Base-by-base conservation (phyloP, 768 basidiomycete species). In the Pulveroboletus sp. region DNA sequence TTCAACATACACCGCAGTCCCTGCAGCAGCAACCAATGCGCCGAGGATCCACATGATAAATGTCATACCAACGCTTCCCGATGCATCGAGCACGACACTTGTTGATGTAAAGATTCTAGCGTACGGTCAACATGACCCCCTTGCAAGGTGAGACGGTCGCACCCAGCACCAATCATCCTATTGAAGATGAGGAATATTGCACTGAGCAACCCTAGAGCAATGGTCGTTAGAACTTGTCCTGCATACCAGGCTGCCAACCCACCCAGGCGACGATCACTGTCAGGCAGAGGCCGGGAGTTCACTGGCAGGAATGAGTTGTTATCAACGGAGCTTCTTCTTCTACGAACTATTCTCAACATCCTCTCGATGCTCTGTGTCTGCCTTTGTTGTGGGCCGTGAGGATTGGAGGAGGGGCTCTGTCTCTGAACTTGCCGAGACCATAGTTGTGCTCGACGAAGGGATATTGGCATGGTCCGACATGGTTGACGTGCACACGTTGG, bases 1-100 rank as follows among this genome's bases (percentile, higher is more conserved):
- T 61, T 88, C 86, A n/a, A 87, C 73, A 55, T 82, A 89, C 4
- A 88, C 86, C 0, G 78, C 75, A 3, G 84, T 84, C 5, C 86
- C 86, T 32, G 78, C 76, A 0, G 78, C 74, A 2, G 86, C 83
- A 35, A 87, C 76, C 27, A 76, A 59, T 5, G 85, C 78, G 0
- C 86, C 86, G 6, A 86, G 59, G 15, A 86, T 66, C 86, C 86
- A 89, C 79, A 86, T 81, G 8, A 80, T 45, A 21, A 89, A 71
- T 0, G 82, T 74, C 39, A 86, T 76, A 1, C 84, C 86, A 1
- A 86, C 80, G 49, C 86, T 87, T 6, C 86, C 86, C 0, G 84
- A 80, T 0, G 82, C 71, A 35, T 74, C 78, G 17, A 88, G 69
- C 43, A 88, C 84, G 26, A 83, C 73, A 42, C 83, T 80, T 0